Evolutionary conservation across 2,329 filamentous ascomycete genomes (phyloP).

Genomic region (Clonostachys sp.): DNA sequence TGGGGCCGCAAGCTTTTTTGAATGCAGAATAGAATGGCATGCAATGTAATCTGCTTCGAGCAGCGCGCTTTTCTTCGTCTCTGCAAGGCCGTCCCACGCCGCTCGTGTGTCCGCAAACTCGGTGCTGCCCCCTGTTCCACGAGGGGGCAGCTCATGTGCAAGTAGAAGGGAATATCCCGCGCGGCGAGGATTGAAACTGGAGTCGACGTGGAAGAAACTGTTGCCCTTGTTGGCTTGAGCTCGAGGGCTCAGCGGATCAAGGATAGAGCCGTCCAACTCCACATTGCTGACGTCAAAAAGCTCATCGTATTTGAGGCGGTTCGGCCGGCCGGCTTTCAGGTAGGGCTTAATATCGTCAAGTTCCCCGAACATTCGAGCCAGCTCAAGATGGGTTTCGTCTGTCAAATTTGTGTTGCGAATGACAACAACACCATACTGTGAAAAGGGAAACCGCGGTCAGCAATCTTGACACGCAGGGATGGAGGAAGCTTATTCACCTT

Average conservation of each 20-base stretch:
- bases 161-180: slow-evolving; percentile 46
- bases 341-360: slow-evolving; percentile 50
- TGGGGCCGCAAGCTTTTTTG: slow-evolving; percentile 44
- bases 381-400: slow-evolving; percentile 44
- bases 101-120: slow-evolving; percentile 48
- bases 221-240: slow-evolving; percentile 38
- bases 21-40: slow-evolving; percentile 46
- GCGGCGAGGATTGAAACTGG: slow-evolving; percentile 48
- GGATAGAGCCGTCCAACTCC: slow-evolving; percentile 32
- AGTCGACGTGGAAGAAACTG: slow-evolving; percentile 48
- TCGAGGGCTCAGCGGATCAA: slow-evolving; percentile 32
- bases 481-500: too few relatives aligned
- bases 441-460: too few relatives aligned
- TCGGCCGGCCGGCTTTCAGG: slow-evolving; percentile 34
- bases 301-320: slow-evolving; percentile 41
- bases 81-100: slow-evolving; percentile 40
- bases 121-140: slow-evolving; percentile 41
- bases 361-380: slow-evolving; percentile 45
- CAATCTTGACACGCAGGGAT: too few relatives aligned
- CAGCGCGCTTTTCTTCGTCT: slow-evolving; percentile 23
- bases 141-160: slow-evolving; percentile 42
- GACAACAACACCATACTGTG: slow-evolving; percentile 46
- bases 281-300: slow-evolving; percentile 56
- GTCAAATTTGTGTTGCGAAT: slow-evolving; percentile 44
- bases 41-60: slow-evolving; percentile 35